Conservation (phyloP, 352 stramenopile genomes). For the Pythium aristosporum region DNA sequence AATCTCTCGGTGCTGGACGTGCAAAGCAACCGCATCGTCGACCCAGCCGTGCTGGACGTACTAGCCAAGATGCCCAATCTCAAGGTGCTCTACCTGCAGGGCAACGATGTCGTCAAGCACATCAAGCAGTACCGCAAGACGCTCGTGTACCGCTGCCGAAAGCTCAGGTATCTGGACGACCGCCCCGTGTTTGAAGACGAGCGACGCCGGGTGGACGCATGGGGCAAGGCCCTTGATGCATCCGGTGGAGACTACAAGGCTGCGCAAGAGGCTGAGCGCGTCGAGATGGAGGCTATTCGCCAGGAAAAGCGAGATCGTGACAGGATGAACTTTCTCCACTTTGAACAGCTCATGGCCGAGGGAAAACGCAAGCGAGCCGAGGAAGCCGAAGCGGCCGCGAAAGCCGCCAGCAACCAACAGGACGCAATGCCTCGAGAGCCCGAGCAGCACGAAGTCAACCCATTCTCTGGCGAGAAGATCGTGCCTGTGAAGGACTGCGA, state of each 20-base stretch:
- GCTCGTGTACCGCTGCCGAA: slow-evolving; percentile 66
- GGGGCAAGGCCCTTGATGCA: slow-evolving; percentile 63
- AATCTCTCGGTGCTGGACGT: slow-evolving; percentile 77
- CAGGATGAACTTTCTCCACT: slow-evolving; percentile 82
- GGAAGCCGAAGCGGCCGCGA: slow-evolving; percentile 28
- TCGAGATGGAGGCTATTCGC: slow-evolving; percentile 81
- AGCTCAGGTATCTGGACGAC: slow-evolving; percentile 83
- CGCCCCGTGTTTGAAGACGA: slow-evolving; percentile 87
- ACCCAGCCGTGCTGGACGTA: slow-evolving; percentile 62
- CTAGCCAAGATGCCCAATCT: slow-evolving; percentile 71
- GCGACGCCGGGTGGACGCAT: slow-evolving; percentile 77
- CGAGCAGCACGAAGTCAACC: slow-evolving; percentile 42
- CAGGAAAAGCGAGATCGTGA: slow-evolving; percentile 87
- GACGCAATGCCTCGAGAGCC: not conserved
- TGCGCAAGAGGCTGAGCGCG: slow-evolving; percentile 79
- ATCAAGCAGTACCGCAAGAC: slow-evolving; percentile 88
- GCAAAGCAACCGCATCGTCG: slow-evolving; percentile 78
- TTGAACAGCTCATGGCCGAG: slow-evolving; percentile 87
- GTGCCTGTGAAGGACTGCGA: slow-evolving; percentile 57
- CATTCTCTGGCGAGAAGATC: slow-evolving; percentile 75
- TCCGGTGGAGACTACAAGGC: slow-evolving; percentile 74
- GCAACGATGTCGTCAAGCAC: slow-evolving; percentile 86
- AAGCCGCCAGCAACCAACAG: slow-evolving; percentile 23
- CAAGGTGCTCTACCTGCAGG: slow-evolving; percentile 83
- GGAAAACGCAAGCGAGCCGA: slow-evolving; percentile 55